Conservation (phyloP, 371 early-diverging fungal species). For the Mucor indicus region DNA sequence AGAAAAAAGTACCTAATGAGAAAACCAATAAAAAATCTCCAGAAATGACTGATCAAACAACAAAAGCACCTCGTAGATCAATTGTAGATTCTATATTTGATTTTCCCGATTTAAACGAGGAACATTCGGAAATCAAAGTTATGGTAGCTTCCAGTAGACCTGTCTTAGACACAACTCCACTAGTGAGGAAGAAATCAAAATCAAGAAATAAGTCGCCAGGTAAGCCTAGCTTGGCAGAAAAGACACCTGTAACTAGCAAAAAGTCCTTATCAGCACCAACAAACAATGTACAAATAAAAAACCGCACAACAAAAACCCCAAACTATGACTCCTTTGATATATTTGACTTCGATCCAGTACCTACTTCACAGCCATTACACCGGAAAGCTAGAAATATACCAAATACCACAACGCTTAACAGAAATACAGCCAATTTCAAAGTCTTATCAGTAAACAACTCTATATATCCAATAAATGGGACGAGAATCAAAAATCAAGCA, state of each 20-base stretch:
- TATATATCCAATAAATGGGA: background rate
- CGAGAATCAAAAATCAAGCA: no score
- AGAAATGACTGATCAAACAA: no score
- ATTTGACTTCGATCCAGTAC: slow-evolving; percentile 9
- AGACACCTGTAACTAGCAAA: background rate
- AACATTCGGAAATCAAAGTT: slow-evolving; percentile 8
- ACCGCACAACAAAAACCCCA: background rate
- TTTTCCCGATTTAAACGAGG: slow-evolving; percentile 6
- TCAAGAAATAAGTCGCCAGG: background rate
- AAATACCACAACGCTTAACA: background rate
- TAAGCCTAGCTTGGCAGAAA: background rate
- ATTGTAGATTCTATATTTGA: slow-evolving; percentile 14
- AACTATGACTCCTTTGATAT: slow-evolving; percentile 7
- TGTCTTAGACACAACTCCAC: background rate
- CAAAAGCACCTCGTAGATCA: no score
- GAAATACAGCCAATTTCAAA: background rate
- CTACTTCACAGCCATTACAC: background rate
- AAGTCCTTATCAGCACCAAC: background rate
- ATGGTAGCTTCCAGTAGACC: slow-evolving; percentile 9
- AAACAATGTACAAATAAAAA: background rate
- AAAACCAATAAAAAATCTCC: background rate
- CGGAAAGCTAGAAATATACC: background rate
- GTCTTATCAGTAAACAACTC: background rate
- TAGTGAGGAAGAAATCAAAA: background rate
- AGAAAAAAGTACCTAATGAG: background rate